Evolutionary conservation across 2,329 filamentous ascomycete genomes (phyloP).

Genomic region (Scedosporium dehoogii): DNA sequence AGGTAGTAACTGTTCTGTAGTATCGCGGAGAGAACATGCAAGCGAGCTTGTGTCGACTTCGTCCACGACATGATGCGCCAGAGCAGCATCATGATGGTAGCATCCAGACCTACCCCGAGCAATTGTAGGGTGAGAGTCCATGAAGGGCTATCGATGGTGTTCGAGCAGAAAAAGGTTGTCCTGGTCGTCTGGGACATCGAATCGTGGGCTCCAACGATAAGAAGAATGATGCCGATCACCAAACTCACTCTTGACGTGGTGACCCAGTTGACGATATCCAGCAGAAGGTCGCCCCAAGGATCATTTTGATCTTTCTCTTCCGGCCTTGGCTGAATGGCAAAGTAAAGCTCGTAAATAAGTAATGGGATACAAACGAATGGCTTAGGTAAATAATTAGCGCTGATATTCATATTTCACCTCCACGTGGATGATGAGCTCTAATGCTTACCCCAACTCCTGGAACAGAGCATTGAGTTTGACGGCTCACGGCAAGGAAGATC

Average conservation of each 20-base stretch:
- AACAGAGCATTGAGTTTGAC: constrained; percentile 39
- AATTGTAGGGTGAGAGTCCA: constrained; percentile 31
- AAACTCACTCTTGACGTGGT: constrained; percentile 24
- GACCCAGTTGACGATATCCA: constrained; percentile 39
- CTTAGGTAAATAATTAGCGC: neutral
- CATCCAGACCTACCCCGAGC: constrained; percentile 34
- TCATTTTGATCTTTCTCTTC: constrained; percentile 29
- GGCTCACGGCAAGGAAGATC: constrained; percentile 33
- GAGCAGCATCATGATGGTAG: constrained; percentile 32
- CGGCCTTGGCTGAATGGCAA: neutral
- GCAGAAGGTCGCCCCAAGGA: constrained; percentile 35
- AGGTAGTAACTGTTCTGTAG: constrained; percentile 18
- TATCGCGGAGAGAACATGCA: constrained; percentile 34
- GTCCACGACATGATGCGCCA: constrained; percentile 45
- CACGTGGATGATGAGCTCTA: neutral
- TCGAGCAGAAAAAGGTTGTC: constrained; percentile 44
- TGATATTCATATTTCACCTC: too few relatives aligned
- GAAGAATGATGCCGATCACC: constrained; percentile 24
- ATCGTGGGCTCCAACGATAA: constrained; percentile 33
- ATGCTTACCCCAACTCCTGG: constrained; percentile 34
- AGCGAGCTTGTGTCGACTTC: constrained; percentile 33
- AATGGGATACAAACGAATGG: constrained; percentile 6
- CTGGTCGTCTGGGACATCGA: constrained; percentile 24
- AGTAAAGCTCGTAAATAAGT: constrained; percentile 8
- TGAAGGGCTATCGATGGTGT: constrained; percentile 26